Evolutionary conservation across 352 stramenopile genomes (phyloP).

Genomic region (Pythium rishiriense): DNA sequence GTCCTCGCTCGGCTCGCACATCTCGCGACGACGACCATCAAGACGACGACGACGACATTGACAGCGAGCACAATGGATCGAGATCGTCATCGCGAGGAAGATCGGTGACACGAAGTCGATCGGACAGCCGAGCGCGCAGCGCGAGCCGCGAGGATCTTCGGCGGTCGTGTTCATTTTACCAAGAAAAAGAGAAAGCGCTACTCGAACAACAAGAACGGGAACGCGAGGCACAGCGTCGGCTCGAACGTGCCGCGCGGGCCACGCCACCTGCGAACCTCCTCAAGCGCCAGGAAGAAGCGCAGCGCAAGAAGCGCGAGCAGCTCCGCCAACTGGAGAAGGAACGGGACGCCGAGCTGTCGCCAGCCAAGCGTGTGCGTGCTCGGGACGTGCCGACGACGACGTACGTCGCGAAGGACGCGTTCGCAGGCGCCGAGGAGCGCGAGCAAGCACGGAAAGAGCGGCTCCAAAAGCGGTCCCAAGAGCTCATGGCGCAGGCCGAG

Average conservation of each 20-base stretch:
- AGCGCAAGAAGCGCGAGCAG: conserved; percentile 43
- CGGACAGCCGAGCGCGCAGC: conserved; percentile 21
- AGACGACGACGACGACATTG: conserved; percentile 5
- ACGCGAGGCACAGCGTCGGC: conserved; percentile 22
- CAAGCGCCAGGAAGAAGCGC: conserved; percentile 45
- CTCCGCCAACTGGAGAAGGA: conserved; percentile 38
- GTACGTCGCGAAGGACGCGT: conserved; percentile 36
- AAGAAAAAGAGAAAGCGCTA: conserved; percentile 52
- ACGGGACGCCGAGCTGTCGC: conserved; percentile 35
- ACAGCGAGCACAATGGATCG: not conserved
- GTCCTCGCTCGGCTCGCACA: not conserved
- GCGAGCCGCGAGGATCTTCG: conserved; percentile 28
- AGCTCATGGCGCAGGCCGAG: conserved; percentile 41
- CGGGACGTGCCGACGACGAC: conserved; percentile 55
- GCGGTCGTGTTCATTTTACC: conserved; percentile 54
- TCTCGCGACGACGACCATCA: not conserved
- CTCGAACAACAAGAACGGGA: conserved; percentile 31
- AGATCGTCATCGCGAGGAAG: conserved; percentile 1
- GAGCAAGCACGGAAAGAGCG: conserved; percentile 53
- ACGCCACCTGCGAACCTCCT: conserved; percentile 52
- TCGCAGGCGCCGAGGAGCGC: conserved; percentile 22
- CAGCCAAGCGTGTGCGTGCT: conserved; percentile 44
- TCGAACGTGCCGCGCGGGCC: conserved; percentile 48
- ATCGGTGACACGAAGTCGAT: not conserved
- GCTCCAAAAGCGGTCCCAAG: conserved; percentile 47